phyloP scores from a whole-genome alignment of 257 asterid genomes.

The Petunia secreta region DNA sequence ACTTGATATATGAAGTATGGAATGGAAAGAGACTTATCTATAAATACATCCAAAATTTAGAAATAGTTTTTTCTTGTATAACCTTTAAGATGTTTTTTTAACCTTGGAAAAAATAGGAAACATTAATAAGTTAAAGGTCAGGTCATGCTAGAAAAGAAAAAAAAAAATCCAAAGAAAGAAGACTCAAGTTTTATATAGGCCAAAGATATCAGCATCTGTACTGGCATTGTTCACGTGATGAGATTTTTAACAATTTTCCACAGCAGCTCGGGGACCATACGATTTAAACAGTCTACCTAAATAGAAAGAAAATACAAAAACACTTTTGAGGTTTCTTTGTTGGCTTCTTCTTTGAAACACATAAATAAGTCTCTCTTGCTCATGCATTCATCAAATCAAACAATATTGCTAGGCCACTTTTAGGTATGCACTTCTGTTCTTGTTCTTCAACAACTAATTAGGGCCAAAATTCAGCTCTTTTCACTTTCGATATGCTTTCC shows the following conservation, averaged over 20 bases:
- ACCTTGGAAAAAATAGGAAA: neutral
- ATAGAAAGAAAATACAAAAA: neutral
- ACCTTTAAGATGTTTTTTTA: neutral
- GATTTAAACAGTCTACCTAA: neutral
- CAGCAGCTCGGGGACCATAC: constrained; percentile 10
- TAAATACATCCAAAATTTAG: no score
- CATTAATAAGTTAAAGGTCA: neutral
- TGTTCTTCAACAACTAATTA: neutral
- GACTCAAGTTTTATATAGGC: neutral
- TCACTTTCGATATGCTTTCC: constrained; percentile 78
- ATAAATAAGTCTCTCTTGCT: neutral
- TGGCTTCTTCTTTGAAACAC: neutral
- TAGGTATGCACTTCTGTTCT: constrained; percentile 9
- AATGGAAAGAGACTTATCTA: no score
- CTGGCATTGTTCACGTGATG: constrained; percentile 20
- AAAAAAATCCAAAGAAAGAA: neutral
- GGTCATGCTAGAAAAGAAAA: neutral
- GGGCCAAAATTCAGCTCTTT: constrained; percentile 79
- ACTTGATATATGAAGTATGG: no score
- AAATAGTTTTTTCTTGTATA: no score
- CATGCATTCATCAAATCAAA: neutral
- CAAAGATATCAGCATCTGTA: neutral
- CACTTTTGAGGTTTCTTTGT: neutral
- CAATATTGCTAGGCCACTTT: neutral
- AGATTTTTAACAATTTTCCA: neutral